A percentile compares a stretch with the other conserved stretches of the same genome.
These are phyloP conservation scores for Pseudocercospora cruenta DNA, from an alignment of 2,329 filamentous ascomycete genomes.

Conservation along the genomic window DNA sequence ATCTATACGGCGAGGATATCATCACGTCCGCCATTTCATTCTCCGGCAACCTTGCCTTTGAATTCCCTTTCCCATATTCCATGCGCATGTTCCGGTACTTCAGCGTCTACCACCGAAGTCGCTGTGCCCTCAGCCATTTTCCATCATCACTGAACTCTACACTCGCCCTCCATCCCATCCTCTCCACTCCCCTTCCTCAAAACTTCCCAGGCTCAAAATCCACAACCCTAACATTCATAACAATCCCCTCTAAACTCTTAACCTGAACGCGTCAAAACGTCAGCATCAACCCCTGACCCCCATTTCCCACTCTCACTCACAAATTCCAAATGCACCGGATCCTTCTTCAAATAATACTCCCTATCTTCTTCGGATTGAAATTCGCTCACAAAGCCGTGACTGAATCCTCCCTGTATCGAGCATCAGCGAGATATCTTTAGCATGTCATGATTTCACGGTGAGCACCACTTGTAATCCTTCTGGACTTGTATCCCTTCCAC, in stretches of 20 bases:
- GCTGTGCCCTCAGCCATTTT: no score
- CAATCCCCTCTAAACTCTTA: conserved; percentile 47
- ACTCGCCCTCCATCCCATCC: not conserved
- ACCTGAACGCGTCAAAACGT: not conserved
- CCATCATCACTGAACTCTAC: not conserved
- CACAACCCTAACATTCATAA: conserved; percentile 61
- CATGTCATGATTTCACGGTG: not conserved
- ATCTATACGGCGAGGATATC: not conserved
- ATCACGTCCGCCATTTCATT: not conserved
- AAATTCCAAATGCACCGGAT: conserved; percentile 67
- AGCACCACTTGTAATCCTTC: conserved; percentile 63
- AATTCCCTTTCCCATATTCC: not conserved
- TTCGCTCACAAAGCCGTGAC: conserved; percentile 70
- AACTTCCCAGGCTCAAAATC: conserved; percentile 57
- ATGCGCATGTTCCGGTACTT: not conserved
- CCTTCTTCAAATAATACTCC: conserved; percentile 68
- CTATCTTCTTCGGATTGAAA: conserved; percentile 67
- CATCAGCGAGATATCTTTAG: not conserved
- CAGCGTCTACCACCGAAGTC: no score
- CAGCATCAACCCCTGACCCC: no score
- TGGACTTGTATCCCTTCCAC: conserved; percentile 64
- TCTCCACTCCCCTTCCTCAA: conserved; percentile 16
- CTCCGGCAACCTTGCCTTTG: not conserved
- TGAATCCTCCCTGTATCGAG: conserved; percentile 57
- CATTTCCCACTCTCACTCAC: no score